These are phyloP conservation scores for Neurospora sp. DNA, from an alignment of 495 filamentous ascomycete genomes.

Conservation along the genomic window DNA sequence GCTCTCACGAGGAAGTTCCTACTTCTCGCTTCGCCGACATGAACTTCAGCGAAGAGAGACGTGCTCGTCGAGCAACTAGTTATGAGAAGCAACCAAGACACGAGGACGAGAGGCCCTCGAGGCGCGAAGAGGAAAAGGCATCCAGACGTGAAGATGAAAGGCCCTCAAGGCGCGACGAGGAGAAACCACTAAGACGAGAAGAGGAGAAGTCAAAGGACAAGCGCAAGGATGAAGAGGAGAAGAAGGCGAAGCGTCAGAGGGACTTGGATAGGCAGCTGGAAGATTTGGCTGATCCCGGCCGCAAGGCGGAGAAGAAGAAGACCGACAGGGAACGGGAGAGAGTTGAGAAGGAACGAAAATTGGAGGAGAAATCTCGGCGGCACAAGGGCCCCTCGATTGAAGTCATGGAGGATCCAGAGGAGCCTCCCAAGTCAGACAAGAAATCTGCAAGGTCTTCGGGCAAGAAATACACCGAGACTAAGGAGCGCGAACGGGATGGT, in stretches of 20 bases:
- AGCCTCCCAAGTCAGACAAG: slow-evolving; percentile 25
- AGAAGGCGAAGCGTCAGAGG: slow-evolving; percentile 15
- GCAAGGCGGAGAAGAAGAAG: slow-evolving; percentile 18
- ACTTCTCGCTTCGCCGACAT: slow-evolving; percentile 7
- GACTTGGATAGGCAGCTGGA: slow-evolving; percentile 11
- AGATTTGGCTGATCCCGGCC: background rate
- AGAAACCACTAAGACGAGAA: slow-evolving; percentile 3
- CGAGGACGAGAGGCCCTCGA: slow-evolving; percentile 18
- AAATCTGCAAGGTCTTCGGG: slow-evolving; percentile 27
- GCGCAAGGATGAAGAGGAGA: slow-evolving; percentile 18
- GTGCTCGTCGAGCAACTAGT: slow-evolving; percentile 32
- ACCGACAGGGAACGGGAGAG: slow-evolving; percentile 7
- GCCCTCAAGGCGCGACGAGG: slow-evolving; percentile 11
- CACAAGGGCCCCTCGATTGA: slow-evolving; percentile 15
- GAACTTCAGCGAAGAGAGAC: slow-evolving; percentile 24
- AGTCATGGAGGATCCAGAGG: slow-evolving; percentile 19
- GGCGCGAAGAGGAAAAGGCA: slow-evolving; percentile 21
- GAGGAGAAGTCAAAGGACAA: slow-evolving; percentile 16
- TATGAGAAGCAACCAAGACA: slow-evolving; percentile 35
- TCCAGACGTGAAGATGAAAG: slow-evolving; percentile 14
- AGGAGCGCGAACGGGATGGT: slow-evolving; percentile 23
- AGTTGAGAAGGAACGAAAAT: slow-evolving; percentile 20
- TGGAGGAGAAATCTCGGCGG: slow-evolving; percentile 29
- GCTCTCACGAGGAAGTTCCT: slow-evolving; percentile 35
- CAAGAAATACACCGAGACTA: slow-evolving; percentile 24